Percentiles rank a stretch among this genome's conserved stretches.
These are phyloP conservation scores for Carex myosuroides DNA, from an alignment of 176 grass and related monocot species.

Conservation along the genomic window DNA sequence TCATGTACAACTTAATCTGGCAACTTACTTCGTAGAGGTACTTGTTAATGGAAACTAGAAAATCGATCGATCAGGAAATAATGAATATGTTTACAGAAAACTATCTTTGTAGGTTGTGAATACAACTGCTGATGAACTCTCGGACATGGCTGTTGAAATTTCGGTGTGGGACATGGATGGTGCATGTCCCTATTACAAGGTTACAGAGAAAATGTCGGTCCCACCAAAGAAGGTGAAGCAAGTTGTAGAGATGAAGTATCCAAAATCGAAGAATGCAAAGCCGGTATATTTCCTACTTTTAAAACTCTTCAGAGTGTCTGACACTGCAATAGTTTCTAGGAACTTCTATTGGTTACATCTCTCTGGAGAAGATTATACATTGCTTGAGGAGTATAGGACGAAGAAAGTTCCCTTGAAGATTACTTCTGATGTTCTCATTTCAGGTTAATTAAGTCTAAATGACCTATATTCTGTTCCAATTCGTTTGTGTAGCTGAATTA, in stretches of 20 bases:
- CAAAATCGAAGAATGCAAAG: constrained; percentile 58
- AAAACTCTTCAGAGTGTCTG: constrained; percentile 67
- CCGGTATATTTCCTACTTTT: constrained; percentile 85
- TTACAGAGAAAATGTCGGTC: constrained; percentile 49
- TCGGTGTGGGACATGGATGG: constrained; percentile 86
- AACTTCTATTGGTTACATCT: constrained; percentile 97
- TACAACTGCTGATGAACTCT: constrained; percentile 54
- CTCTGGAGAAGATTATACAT: constrained; percentile 68
- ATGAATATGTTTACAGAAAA: constrained; percentile 22
- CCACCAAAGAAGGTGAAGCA: constrained; percentile 57
- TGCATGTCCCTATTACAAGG: constrained; percentile 58
- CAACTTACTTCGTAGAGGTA: constrained; percentile 84
- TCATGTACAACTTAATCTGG: constrained; percentile 90
- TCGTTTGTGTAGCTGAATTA: background rate
- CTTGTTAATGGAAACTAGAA: background rate
- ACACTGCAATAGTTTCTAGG: constrained; percentile 54
- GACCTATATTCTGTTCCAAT: background rate
- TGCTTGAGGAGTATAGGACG: constrained; percentile 51
- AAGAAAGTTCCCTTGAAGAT: constrained; percentile 72
- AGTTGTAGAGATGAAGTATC: constrained; percentile 75
- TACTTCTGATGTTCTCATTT: constrained; percentile 43
- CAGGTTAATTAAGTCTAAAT: constrained; percentile 9
- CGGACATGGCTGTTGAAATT: constrained; percentile 69
- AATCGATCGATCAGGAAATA: background rate
- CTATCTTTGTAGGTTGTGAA: constrained; percentile 61